phyloP scores from a whole-genome alignment of 2,329 filamentous ascomycete species.

The Colletotrichum gloeosporioides region DNA sequence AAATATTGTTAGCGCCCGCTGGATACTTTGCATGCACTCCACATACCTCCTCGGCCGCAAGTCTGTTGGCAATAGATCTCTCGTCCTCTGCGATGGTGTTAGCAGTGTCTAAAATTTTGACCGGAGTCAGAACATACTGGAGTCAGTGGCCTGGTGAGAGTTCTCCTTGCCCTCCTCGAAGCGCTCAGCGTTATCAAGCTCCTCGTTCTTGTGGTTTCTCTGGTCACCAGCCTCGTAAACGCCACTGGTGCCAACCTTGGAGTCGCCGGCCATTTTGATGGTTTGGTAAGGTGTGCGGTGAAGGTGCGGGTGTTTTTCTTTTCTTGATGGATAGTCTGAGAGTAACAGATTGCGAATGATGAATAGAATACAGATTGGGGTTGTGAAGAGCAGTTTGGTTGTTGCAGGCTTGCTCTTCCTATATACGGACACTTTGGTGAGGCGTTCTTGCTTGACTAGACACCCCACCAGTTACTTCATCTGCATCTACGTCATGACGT shows the following conservation, averaged over 20 bases:
- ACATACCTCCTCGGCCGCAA: conserved; percentile 66
- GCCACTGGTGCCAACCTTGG: conserved; percentile 68
- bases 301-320: too few relatives aligned
- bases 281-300: neutral
- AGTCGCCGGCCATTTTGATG: conserved; percentile 46
- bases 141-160: conserved; percentile 72
- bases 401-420: neutral
- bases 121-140: conserved; percentile 59
- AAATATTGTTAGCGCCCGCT: neutral
- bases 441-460: neutral
- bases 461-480: conserved; percentile 4
- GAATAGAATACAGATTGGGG: neutral
- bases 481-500: conserved; percentile 17
- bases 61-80: conserved; percentile 73
- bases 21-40: neutral
- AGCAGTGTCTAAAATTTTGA: neutral
- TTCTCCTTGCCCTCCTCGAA: conserved; percentile 76
- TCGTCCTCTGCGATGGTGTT: conserved; percentile 63
- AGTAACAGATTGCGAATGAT: neutral
- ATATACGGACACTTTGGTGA: neutral
- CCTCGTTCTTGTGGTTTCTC: conserved; percentile 62
- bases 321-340: neutral
- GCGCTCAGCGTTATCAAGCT: conserved; percentile 52
- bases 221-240: conserved; percentile 83
- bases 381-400: too few relatives aligned